Evolutionary conservation across 1,284 basidiomycete species (phyloP).

Genomic region (Acaromyces ingoldii): DNA sequence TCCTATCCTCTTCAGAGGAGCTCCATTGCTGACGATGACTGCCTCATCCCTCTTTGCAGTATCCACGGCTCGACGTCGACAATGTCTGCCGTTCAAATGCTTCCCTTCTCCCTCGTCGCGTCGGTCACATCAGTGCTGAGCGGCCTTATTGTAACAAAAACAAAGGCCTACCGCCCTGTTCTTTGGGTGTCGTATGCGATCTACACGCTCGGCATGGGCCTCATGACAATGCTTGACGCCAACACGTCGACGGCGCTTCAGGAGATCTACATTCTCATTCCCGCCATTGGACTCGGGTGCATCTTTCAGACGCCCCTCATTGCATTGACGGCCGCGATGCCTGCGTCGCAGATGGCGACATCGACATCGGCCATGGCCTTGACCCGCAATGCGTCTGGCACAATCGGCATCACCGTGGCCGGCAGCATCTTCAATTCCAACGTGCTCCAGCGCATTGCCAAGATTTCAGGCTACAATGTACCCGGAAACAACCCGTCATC

Average conservation of each 20-base stretch:
- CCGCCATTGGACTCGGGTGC: constrained; percentile 34
- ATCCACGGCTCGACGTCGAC: constrained; percentile 71
- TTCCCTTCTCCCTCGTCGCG: constrained; percentile 67
- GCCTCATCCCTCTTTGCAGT: not conserved
- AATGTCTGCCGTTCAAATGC: constrained; percentile 67
- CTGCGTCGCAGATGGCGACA: constrained; percentile 27
- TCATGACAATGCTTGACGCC: constrained; percentile 31
- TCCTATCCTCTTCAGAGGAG: not conserved
- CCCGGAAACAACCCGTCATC: constrained; percentile 1
- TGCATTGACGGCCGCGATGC: constrained; percentile 38
- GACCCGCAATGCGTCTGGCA: constrained; percentile 26
- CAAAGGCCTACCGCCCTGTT: constrained; percentile 62
- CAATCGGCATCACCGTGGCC: constrained; percentile 35
- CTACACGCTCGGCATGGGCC: constrained; percentile 27
- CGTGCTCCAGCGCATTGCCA: not conserved
- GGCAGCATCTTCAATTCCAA: constrained; percentile 36
- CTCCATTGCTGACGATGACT: not conserved
- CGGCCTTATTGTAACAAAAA: constrained; percentile 62
- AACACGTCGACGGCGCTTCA: constrained; percentile 16
- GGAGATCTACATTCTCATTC: constrained; percentile 28
- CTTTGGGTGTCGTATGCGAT: constrained; percentile 57
- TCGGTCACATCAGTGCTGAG: constrained; percentile 60
- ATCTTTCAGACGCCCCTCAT: constrained; percentile 44
- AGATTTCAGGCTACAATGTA: constrained; percentile 7
- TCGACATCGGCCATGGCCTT: constrained; percentile 29